A percentile compares a stretch with the other conserved stretches of the same genome.
These are phyloP conservation scores for Trametes coccinea DNA, from an alignment of 768 basidiomycete species.

Conservation along the genomic window DNA sequence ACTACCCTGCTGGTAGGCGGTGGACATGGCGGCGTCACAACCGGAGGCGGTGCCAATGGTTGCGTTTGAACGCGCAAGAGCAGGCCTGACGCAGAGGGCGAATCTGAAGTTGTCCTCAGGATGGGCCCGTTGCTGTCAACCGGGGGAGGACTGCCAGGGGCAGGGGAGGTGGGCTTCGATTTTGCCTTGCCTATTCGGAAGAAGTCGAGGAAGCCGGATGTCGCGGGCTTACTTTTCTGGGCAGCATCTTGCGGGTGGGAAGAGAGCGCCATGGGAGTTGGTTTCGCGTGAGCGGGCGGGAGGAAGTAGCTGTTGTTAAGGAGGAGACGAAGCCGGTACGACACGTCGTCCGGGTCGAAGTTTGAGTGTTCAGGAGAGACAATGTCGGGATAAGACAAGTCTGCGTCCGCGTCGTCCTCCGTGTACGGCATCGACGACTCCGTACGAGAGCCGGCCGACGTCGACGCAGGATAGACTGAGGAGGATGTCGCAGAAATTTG, in stretches of 20 bases:
- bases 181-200: constrained; percentile 70
- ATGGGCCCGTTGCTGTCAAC: constrained; percentile 26
- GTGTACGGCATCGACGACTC: constrained; percentile 67
- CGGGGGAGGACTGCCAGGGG: constrained; percentile 31
- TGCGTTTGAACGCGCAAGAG: constrained; percentile 31
- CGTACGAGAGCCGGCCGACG: constrained; percentile 60
- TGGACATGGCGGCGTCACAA: constrained; percentile 34
- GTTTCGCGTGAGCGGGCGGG: constrained; percentile 85
- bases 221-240: constrained; percentile 50
- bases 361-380: constrained; percentile 29
- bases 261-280: constrained; percentile 65
- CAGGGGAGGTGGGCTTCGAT: constrained; percentile 56
- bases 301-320: constrained; percentile 89
- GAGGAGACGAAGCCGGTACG: constrained; percentile 79
- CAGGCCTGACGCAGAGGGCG: constrained; percentile 50
- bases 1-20: constrained; percentile 49
- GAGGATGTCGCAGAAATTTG: constrained; percentile 70
- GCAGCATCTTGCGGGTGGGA: constrained; percentile 35
- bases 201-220: constrained; percentile 63
- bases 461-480: constrained; percentile 76
- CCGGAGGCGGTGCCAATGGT: constrained; percentile 40
- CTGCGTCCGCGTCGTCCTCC: constrained; percentile 42
- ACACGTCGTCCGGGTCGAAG: constrained; percentile 71
- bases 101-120: constrained; percentile 66
- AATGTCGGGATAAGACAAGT: constrained; percentile 31